Evolutionary conservation across 768 basidiomycete genomes (phyloP), one percentile per base, ranked within the genome.

Genomic region (Phylloporus arenicola): DNA sequence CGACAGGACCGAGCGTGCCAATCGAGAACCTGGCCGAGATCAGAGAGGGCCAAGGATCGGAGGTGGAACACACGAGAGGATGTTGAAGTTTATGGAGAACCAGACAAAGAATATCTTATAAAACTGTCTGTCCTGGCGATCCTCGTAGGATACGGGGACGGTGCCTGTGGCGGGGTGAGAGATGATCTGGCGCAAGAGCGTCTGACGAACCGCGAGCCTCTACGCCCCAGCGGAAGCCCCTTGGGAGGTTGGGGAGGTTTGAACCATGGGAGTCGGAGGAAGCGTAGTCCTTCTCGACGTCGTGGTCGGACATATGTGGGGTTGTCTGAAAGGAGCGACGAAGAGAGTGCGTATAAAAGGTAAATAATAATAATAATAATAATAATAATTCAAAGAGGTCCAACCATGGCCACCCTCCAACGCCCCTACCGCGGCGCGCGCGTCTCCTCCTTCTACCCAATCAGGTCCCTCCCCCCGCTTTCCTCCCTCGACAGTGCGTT

Each of bases 401-500:
- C 11, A 4, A 20, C 19, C 19, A 20, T 20, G 31, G 17, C 38
- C 34, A 25, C 14, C 2, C 72, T 80, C 3, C 84, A 83, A 63
- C 75, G 88, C 31, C 88, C 88, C 14, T 70, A 82, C 22, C 83
- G 86, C 13, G 88, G 88, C 44, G 84, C 88, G 4, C 77, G 88
- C 22, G 84, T 89, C 19, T 83, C 86, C 9, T 79, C 86, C 0
- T 91, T 91, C 61, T 90, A 90, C 59, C 86, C 87, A 0, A 74
- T 88, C 22, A 88, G 88, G 63, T 74, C 61, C 8, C 73, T 89
- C 2, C 87, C 88, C 0, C 77, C 83, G 0, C 76, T 88, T 27
- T 73, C 86, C 0, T 80, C 83, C 1, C 73, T 95, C 27, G 87
- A 94, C 70, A 93, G 90, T 66, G 90, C 92, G 0, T 96, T 95